Evolutionary conservation across 2,329 filamentous ascomycete genomes (phyloP).

Genomic region (Periconia sp.): DNA sequence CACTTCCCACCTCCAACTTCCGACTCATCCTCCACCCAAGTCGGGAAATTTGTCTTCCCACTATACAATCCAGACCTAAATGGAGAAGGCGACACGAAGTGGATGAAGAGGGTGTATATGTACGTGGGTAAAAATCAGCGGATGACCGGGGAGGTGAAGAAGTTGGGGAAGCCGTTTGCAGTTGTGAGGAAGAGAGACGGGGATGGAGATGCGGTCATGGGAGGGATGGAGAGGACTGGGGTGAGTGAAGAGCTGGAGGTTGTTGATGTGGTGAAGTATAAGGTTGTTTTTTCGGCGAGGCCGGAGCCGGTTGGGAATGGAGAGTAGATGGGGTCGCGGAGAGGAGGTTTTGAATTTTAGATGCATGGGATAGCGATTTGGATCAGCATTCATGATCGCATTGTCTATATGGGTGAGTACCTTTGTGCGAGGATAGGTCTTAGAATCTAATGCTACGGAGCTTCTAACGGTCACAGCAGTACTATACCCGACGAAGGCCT

Average conservation of each 20-base stretch:
- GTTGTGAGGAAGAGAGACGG: conserved; percentile 64
- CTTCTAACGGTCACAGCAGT: no score
- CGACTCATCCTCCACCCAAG: conserved; percentile 49
- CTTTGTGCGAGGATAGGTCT: no score
- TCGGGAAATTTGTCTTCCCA: conserved; percentile 81
- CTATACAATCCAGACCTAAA: conserved; percentile 64
- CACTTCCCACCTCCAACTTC: conserved; percentile 66
- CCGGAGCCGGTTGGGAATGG: conserved; percentile 75
- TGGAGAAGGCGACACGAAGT: conserved; percentile 64
- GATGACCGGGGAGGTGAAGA: conserved; percentile 88
- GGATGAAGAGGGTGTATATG: conserved; percentile 90
- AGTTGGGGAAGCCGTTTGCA: conserved; percentile 77
- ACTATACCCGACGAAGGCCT: no score
- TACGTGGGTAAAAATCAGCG: conserved; percentile 90
- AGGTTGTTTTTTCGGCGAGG: conserved; percentile 81
- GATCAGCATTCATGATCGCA: no score
- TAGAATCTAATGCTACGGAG: no score
- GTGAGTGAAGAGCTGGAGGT: conserved; percentile 70
- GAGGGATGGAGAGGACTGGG: conserved; percentile 27
- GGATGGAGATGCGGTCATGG: conserved; percentile 32
- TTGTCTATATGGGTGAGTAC: no score
- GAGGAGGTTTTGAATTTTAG: not conserved
- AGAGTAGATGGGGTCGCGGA: conserved; percentile 15
- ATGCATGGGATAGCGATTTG: not conserved
- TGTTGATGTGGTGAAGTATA: conserved; percentile 85